Evolutionary conservation across 2,329 filamentous ascomycete genomes (phyloP).

Genomic region (Seiridium unicorne): DNA sequence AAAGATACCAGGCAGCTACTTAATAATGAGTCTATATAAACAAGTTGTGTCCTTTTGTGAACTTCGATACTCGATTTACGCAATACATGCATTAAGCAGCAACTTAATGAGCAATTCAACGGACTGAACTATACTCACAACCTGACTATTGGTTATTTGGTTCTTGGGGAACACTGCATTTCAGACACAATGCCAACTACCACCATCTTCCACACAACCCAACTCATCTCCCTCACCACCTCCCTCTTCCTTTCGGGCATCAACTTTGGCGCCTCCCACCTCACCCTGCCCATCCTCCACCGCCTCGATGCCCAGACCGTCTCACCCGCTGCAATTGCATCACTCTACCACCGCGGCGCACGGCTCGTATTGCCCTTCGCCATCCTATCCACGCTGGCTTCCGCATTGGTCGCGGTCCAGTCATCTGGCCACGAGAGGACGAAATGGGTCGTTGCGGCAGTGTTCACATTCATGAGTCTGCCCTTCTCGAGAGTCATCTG

Average conservation of each 20-base stretch:
- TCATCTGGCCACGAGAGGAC: background rate
- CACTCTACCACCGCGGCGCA: conserved; percentile 3
- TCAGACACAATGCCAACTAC: background rate
- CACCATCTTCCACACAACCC: background rate
- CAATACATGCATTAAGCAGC: too few relatives aligned
- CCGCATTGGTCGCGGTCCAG: background rate
- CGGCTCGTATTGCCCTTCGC: background rate
- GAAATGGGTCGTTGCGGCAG: background rate
- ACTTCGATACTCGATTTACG: too few relatives aligned
- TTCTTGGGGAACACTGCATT: too few relatives aligned
- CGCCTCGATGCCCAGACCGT: background rate
- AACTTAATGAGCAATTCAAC: background rate
- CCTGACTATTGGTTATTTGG: background rate
- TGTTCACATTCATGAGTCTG: background rate
- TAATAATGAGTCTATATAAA: too few relatives aligned
- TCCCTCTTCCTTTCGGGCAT: conserved; percentile 6
- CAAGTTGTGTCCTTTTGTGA: too few relatives aligned
- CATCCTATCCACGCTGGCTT: background rate
- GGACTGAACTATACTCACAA: background rate
- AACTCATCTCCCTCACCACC: conserved; percentile 2
- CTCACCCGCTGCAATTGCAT: background rate
- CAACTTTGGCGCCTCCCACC: conserved; percentile 2
- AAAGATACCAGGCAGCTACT: too few relatives aligned
- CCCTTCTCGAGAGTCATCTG: background rate
- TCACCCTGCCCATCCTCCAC: background rate